A percentile compares a stretch with the other conserved stretches of the same genome.
phyloP scores from a whole-genome alignment of 768 basidiomycete genomes.

The Cantharellus cinnabarinus region DNA sequence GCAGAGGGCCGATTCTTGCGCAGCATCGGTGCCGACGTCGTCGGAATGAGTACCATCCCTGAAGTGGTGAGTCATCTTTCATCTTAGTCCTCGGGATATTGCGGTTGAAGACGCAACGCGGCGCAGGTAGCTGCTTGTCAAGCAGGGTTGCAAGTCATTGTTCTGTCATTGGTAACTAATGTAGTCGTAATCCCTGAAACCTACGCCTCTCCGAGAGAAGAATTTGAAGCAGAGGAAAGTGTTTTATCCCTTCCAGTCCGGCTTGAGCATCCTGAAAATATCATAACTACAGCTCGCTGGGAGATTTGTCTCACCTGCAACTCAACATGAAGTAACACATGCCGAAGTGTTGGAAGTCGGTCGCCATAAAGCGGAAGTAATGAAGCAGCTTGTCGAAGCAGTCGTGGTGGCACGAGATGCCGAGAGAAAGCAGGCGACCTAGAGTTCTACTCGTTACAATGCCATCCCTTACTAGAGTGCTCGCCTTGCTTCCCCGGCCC shows the following conservation, averaged over 20 bases:
- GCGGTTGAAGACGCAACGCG: not conserved
- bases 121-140: conserved; percentile 34
- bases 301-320: conserved; percentile 23
- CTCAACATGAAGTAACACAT: conserved; percentile 40
- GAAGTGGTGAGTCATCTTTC: conserved; percentile 35
- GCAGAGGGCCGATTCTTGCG: conserved; percentile 69
- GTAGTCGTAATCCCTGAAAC: conserved; percentile 51
- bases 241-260: not conserved
- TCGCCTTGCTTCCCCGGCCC: too few relatives aligned
- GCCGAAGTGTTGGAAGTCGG: conserved; percentile 57
- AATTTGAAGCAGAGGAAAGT: conserved; percentile 54
- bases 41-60: conserved; percentile 85
- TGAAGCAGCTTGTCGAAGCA: conserved; percentile 47
- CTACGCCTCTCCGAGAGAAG: conserved; percentile 48
- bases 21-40: conserved; percentile 64
- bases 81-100: not conserved
- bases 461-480: too few relatives aligned
- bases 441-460: too few relatives aligned
- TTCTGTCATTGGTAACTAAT: conserved; percentile 73
- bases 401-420: conserved; percentile 22
- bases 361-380: conserved; percentile 43
- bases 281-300: conserved; percentile 36
- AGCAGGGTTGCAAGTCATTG: conserved; percentile 54
- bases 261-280: not conserved
- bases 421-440: not conserved